Evolutionary conservation across 1,139 yeast genomes (phyloP).

Genomic region (Zygosaccharomyces pseudobailii): DNA sequence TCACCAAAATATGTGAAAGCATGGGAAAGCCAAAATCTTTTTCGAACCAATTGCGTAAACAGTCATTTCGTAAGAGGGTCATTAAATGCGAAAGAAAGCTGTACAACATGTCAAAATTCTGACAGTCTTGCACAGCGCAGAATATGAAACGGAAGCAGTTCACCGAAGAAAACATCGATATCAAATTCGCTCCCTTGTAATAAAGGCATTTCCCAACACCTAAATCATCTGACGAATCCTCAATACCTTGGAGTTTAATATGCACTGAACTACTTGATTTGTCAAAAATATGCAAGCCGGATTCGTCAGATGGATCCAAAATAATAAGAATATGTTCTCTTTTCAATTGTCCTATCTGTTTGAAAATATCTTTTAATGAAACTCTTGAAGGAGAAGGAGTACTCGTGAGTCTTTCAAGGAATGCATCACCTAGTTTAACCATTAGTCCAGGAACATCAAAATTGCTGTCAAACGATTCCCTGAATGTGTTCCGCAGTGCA

Average conservation of each 20-base stretch:
- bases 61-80: constrained; percentile 15
- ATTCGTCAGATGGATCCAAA: constrained; percentile 9
- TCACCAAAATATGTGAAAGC: constrained; percentile 26
- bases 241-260: constrained; percentile 1
- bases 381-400: background rate
- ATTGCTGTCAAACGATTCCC: constrained; percentile 7
- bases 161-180: constrained; percentile 19
- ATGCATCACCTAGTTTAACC: constrained; percentile 3
- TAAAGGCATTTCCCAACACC: constrained; percentile 19
- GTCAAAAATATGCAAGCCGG: background rate
- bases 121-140: constrained; percentile 9
- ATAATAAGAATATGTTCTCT: constrained; percentile 5
- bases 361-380: constrained; percentile 5
- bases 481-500: constrained; percentile 10
- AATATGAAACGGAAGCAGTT: constrained; percentile 18
- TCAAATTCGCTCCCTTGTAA: constrained; percentile 16
- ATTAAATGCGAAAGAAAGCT: constrained; percentile 18
- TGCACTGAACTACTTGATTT: background rate
- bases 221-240: constrained; percentile 3
- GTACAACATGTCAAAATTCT: constrained; percentile 13
- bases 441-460: constrained; percentile 3
- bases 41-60: constrained; percentile 18
- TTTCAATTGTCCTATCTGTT: constrained; percentile 7
- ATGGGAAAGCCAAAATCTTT: constrained; percentile 21
- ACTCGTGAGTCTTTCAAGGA: constrained; percentile 1